These are phyloP conservation scores for Aspergillus cristatus DNA, from an alignment of 495 filamentous ascomycete species.

Conservation along the genomic window DNA sequence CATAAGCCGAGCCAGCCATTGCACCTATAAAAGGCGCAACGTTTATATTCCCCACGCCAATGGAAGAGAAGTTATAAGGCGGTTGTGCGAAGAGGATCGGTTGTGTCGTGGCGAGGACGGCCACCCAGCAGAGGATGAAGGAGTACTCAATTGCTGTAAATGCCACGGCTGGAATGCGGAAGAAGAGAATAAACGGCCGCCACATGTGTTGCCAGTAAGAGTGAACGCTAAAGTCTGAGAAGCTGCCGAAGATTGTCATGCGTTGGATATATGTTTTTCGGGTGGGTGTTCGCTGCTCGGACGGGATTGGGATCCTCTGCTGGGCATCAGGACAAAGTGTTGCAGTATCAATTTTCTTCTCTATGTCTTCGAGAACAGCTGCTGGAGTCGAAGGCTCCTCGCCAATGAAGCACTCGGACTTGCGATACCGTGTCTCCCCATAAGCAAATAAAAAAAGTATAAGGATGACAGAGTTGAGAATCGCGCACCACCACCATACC, in stretches of 20 bases:
- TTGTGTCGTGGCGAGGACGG: conserved; percentile 18
- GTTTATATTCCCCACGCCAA: conserved; percentile 23
- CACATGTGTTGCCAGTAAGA: conserved; percentile 6
- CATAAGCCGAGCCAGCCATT: conserved; percentile 16
- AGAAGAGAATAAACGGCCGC: conserved; percentile 10
- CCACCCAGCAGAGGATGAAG: conserved; percentile 18
- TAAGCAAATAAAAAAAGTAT: conserved; percentile 22
- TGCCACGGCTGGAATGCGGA: conserved; percentile 19
- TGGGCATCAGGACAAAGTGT: too few species aligned
- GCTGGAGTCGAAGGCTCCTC: not conserved
- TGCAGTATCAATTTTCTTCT: too few species aligned
- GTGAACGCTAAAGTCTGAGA: not conserved
- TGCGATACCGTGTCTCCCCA: conserved; percentile 22
- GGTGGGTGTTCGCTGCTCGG: not conserved
- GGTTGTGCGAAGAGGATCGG: conserved; percentile 14
- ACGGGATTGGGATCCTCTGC: too few species aligned
- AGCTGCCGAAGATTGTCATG: not conserved
- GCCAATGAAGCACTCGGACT: not conserved
- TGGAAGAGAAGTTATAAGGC: conserved; percentile 25
- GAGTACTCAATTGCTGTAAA: conserved; percentile 21
- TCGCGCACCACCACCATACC: conserved; percentile 34
- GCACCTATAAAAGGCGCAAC: conserved; percentile 23
- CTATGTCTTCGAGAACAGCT: not conserved
- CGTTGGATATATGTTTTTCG: conserved; percentile 1
- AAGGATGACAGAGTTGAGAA: conserved; percentile 21